Evolutionary conservation across 495 filamentous ascomycete genomes (phyloP).

Genomic region (Staphylotrichum longicolle): DNA sequence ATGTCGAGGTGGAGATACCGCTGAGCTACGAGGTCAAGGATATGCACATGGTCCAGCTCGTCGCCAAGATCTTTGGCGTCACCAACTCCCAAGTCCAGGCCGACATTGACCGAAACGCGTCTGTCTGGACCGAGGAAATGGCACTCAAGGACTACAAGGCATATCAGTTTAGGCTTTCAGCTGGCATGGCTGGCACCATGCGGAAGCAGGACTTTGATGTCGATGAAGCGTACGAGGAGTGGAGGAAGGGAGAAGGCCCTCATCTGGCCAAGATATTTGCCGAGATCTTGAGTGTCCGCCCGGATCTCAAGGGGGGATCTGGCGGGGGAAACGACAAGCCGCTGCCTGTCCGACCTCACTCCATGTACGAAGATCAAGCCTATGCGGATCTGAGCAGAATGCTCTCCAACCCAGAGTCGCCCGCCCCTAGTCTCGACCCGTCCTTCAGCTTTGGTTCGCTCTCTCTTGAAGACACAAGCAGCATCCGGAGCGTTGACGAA

Average conservation of each 20-base stretch:
- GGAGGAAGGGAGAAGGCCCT: constrained; percentile 80
- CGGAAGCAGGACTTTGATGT: constrained; percentile 83
- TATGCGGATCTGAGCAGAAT: constrained; percentile 61
- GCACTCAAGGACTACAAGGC: constrained; percentile 87
- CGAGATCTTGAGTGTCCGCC: constrained; percentile 79
- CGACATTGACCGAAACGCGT: constrained; percentile 78
- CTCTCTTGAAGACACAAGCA: constrained; percentile 58
- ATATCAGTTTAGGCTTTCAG: constrained; percentile 82
- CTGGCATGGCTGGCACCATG: constrained; percentile 72
- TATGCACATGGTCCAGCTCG: constrained; percentile 88
- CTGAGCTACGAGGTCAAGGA: constrained; percentile 91
- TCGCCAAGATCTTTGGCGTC: constrained; percentile 79
- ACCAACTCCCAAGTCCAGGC: constrained; percentile 72
- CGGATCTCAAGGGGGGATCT: constrained; percentile 70
- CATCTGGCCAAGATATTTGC: constrained; percentile 91
- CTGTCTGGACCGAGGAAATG: constrained; percentile 84
- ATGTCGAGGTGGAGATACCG: constrained; percentile 74
- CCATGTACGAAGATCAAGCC: constrained; percentile 47
- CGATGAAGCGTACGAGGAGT: constrained; percentile 84
- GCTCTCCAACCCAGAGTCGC: constrained; percentile 37
- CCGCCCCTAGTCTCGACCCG: constrained; percentile 69
- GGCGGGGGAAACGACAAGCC: constrained; percentile 47
- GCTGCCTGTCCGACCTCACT: constrained; percentile 43
- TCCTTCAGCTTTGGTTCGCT: constrained; percentile 73
- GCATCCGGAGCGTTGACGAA: constrained; percentile 52